Evolutionary conservation across 768 basidiomycete genomes (phyloP).

Genomic region (Nidularia pulvinata): DNA sequence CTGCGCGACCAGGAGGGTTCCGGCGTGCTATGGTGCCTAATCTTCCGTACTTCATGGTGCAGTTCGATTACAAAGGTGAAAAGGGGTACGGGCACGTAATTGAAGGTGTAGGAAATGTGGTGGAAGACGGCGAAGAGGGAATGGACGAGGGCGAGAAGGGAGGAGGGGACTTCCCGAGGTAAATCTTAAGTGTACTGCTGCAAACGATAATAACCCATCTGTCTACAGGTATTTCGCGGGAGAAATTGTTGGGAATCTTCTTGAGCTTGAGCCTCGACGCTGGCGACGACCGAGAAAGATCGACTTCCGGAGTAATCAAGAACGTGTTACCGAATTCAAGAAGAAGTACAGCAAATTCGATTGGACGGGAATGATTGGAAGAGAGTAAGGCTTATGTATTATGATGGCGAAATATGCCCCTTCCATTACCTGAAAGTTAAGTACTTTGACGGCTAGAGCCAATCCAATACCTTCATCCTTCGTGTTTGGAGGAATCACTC

Average conservation of each 20-base stretch:
- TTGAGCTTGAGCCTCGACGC: slow-evolving; percentile 82
- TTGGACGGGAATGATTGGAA: slow-evolving; percentile 77
- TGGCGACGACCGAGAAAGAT: slow-evolving; percentile 84
- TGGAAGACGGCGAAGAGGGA: slow-evolving; percentile 59
- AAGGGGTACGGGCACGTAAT: slow-evolving; percentile 99
- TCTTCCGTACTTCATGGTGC: slow-evolving; percentile 98
- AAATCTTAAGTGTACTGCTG: slow-evolving; percentile 14
- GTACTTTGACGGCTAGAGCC: no score
- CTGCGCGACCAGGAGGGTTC: slow-evolving; percentile 89
- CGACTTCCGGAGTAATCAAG: slow-evolving; percentile 69
- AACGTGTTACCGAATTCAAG: slow-evolving; percentile 70
- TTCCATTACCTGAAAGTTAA: no score
- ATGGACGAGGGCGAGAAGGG: slow-evolving; percentile 89
- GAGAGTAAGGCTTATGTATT: no score
- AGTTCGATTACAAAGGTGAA: slow-evolving; percentile 97
- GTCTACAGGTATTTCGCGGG: slow-evolving; percentile 85
- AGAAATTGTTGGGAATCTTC: slow-evolving; percentile 91
- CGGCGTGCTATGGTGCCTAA: slow-evolving; percentile 95
- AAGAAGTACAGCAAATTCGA: slow-evolving; percentile 77
- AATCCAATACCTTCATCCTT: no score
- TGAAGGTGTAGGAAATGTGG: slow-evolving; percentile 78
- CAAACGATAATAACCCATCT: no score
- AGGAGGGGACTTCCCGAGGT: slow-evolving; percentile 90
- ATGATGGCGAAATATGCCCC: no score
- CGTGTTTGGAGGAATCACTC: no score